A percentile compares a stretch with the other conserved stretches of the same genome.
Conservation (phyloP, 495 filamentous ascomycete genomes). For the Friedmanniomyces simplex region DNA sequence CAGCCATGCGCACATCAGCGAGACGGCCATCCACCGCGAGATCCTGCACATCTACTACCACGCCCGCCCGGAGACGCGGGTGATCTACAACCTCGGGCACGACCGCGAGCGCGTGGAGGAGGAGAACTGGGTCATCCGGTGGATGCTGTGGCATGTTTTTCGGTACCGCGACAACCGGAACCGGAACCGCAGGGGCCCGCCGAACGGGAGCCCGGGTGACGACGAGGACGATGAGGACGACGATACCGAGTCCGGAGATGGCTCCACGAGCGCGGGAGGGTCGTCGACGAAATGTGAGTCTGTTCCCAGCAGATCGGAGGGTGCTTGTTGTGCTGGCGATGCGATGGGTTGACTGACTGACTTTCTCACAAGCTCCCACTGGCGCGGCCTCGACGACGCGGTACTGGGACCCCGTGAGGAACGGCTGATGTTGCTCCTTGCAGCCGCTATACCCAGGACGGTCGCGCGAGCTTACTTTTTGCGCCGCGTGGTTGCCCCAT, state of each 20-base stretch:
- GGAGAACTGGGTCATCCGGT: conserved; percentile 33
- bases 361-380: not conserved
- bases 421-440: not conserved
- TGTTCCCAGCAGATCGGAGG: not conserved
- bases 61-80: conserved; percentile 17
- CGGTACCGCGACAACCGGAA: conserved; percentile 32
- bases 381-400: not conserved
- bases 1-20: conserved; percentile 26
- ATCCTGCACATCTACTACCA: conserved; percentile 21
- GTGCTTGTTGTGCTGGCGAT: not conserved
- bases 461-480: too few relatives aligned
- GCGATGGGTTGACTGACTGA: not conserved
- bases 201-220: not conserved
- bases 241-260: conserved; percentile 1
- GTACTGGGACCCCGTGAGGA: conserved; percentile 7
- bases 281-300: not conserved
- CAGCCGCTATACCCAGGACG: not conserved
- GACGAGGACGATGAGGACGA: not conserved
- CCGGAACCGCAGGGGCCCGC: conserved; percentile 6
- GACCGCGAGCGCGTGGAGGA: conserved; percentile 23
- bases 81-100: conserved; percentile 26
- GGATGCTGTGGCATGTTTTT: conserved; percentile 34
- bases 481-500: too few relatives aligned
- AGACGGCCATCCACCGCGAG: conserved; percentile 30
- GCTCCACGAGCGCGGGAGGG: not conserved